Conservation (phyloP, 371 early-diverging fungal species). For the Haplosporangium sp. region DNA sequence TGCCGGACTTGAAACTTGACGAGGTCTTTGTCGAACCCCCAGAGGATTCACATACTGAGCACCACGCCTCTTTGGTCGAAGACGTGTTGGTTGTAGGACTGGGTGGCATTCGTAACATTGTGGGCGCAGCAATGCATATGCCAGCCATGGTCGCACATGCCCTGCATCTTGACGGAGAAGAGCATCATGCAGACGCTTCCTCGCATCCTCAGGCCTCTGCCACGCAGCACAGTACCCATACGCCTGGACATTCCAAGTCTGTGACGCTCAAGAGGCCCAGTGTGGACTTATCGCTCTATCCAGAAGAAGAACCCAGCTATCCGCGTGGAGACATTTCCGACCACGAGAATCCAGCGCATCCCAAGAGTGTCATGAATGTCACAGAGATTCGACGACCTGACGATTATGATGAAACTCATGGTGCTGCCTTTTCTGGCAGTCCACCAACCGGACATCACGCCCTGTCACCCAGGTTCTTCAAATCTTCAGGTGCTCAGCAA, state of each 20-base stretch:
- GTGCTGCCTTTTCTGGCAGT: neutral
- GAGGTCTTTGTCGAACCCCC: neutral
- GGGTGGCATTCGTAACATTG: neutral
- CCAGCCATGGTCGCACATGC: conserved; percentile 10
- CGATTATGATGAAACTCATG: neutral
- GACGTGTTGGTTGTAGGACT: neutral
- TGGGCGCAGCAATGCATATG: conserved; percentile 5
- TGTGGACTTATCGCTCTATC: conserved; percentile 3
- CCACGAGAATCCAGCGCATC: conserved; percentile 12
- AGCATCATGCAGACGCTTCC: neutral
- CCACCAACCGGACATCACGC: neutral
- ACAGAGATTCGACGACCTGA: neutral
- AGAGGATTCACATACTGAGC: neutral
- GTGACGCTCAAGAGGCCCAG: conserved; percentile 1
- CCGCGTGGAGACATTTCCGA: neutral
- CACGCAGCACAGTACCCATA: neutral
- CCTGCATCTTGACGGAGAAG: neutral
- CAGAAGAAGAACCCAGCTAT: conserved; percentile 16
- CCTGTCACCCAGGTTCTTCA: neutral
- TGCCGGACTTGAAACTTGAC: neutral
- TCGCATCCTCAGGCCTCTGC: neutral
- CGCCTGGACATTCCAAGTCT: conserved; percentile 5
- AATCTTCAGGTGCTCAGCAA: neutral
- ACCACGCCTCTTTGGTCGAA: neutral
- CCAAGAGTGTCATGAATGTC: neutral